phyloP scores from a whole-genome alignment of 495 filamentous ascomycete species.

The Hyaloscypha hepaticicola region DNA sequence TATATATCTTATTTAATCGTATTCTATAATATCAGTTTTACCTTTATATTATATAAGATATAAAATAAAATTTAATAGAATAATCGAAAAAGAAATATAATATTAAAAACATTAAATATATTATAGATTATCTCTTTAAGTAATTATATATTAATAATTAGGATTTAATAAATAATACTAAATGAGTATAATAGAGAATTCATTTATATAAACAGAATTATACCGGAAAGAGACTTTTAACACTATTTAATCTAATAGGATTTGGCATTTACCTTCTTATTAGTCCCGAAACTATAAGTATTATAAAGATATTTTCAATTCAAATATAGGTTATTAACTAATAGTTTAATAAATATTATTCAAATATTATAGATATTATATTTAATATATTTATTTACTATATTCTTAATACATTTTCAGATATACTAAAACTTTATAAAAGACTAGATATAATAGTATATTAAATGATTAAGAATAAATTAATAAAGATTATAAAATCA shows the following conservation, averaged over 20 bases:
- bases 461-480: conserved; percentile 10
- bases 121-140: conserved; percentile 8
- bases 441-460: conserved; percentile 14
- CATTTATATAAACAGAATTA: conserved; percentile 13
- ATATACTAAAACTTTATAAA: conserved; percentile 15
- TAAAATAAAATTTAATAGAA: no score
- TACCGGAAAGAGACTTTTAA: conserved; percentile 12
- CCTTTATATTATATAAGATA: no score
- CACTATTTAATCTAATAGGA: conserved; percentile 8
- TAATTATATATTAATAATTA: conserved; percentile 13
- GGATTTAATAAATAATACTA: conserved; percentile 5
- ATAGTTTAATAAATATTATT: conserved; percentile 10
- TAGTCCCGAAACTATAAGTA: conserved; percentile 6
- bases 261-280: conserved; percentile 12
- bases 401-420: conserved; percentile 11
- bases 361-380: conserved; percentile 9
- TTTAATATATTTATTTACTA: conserved; percentile 16
- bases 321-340: conserved; percentile 10
- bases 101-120: conserved; percentile 5
- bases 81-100: neutral
- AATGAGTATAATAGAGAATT: conserved; percentile 6
- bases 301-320: neutral
- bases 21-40: no score
- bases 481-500: conserved; percentile 11
- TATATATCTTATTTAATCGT: no score